These are phyloP conservation scores for Fagus sylvatica DNA, from an alignment of 306 rosid genomes.

Conservation along the genomic window DNA sequence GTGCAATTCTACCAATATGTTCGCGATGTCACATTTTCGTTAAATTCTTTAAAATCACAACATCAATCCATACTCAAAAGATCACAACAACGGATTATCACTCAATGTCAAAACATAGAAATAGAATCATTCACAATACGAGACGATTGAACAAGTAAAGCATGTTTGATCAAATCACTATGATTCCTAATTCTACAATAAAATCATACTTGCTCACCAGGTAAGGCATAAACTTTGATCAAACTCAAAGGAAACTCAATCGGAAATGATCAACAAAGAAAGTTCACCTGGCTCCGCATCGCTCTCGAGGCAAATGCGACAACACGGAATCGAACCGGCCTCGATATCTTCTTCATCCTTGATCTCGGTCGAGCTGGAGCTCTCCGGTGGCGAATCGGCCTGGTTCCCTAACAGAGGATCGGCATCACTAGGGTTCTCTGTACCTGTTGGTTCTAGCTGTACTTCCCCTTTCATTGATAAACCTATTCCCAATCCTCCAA, in stretches of 20 bases:
- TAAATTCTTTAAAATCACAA: background rate
- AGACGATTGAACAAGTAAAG: too few relatives aligned
- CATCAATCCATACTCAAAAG: background rate
- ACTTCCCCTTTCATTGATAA: slow-evolving; percentile 83
- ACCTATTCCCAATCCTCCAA: slow-evolving; percentile 21
- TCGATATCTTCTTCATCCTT: slow-evolving; percentile 70
- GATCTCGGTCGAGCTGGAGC: slow-evolving; percentile 58
- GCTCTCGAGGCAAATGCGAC: slow-evolving; percentile 95
- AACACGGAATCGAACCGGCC: slow-evolving; percentile 72
- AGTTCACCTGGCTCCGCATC: slow-evolving; percentile 80
- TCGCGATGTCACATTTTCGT: background rate
- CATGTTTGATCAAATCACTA: background rate
- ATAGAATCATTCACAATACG: background rate
- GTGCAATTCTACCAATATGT: background rate
- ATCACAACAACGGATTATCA: background rate
- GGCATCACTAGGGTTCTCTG: slow-evolving; percentile 64
- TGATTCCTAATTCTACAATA: too few relatives aligned
- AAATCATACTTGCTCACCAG: background rate
- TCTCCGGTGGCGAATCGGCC: slow-evolving; percentile 41
- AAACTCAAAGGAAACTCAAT: background rate
- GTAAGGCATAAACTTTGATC: background rate
- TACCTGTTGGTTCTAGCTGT: slow-evolving; percentile 64
- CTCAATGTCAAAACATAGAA: background rate
- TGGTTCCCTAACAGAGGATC: slow-evolving; percentile 75
- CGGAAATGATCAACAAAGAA: background rate